Evolutionary conservation across 495 filamentous ascomycete species (phyloP).

Genomic region (Hyphodiscus hymeniophilus): DNA sequence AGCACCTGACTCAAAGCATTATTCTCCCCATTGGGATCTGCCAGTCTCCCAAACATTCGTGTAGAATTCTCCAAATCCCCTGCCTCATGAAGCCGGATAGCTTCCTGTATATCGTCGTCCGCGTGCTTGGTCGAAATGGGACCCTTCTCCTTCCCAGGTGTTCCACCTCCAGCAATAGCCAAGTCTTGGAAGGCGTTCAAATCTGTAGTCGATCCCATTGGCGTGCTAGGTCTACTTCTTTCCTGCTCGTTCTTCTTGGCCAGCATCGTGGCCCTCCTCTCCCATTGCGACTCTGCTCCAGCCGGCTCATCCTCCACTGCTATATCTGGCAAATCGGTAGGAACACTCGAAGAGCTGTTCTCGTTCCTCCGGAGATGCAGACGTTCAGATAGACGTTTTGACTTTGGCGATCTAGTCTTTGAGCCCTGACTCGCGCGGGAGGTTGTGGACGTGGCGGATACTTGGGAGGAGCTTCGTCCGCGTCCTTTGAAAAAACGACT

Average conservation of each 20-base stretch:
- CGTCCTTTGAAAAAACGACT: conserved; percentile 34
- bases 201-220: conserved; percentile 8
- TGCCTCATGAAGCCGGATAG: conserved; percentile 87
- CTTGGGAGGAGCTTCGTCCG: conserved; percentile 35
- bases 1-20: conserved; percentile 94
- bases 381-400: conserved; percentile 55
- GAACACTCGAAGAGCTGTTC: conserved; percentile 62
- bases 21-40: conserved; percentile 76
- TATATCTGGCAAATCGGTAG: conserved; percentile 70
- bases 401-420: conserved; percentile 16
- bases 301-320: conserved; percentile 37
- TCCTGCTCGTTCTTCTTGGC: conserved; percentile 52
- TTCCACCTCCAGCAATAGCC: conserved; percentile 6
- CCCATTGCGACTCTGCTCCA: conserved; percentile 55
- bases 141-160: conserved; percentile 6
- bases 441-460: conserved; percentile 29
- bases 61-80: conserved; percentile 73
- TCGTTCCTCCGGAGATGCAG: conserved; percentile 55
- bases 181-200: conserved; percentile 13
- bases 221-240: conserved; percentile 18
- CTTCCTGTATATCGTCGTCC: conserved; percentile 85
- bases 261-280: conserved; percentile 79
- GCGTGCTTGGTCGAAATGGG: conserved; percentile 38
- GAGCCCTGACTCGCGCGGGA: conserved; percentile 27
- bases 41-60: conserved; percentile 75